Conservation (phyloP, 345 rosid genomes). For the Eucalyptus marginata region DNA sequence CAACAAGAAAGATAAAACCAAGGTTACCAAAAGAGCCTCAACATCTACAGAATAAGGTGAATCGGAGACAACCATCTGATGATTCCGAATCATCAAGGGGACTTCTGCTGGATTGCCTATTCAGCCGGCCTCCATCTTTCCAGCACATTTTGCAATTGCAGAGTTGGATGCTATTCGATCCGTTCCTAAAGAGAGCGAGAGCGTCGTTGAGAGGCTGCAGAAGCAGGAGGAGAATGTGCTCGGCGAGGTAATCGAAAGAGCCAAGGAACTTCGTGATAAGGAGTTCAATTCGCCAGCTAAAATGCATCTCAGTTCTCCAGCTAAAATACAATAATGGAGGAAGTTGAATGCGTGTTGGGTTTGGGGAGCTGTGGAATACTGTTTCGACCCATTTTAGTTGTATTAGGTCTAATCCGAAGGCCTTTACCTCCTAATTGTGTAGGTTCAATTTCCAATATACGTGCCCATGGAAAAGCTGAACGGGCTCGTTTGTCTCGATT, state of each 20-base stretch:
- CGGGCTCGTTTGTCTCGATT: too few relatives aligned
- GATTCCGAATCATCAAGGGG: constrained; percentile 3
- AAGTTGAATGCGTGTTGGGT: too few relatives aligned
- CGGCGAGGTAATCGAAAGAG: constrained; percentile 61
- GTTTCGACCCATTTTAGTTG: too few relatives aligned
- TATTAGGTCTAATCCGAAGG: too few relatives aligned
- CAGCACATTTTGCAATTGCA: constrained; percentile 14
- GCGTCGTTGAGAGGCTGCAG: constrained; percentile 51
- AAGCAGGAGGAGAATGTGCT: constrained; percentile 60
- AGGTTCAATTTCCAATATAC: background rate
- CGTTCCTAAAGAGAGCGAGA: constrained; percentile 56
- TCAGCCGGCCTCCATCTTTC: constrained; percentile 32
- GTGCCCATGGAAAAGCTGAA: too few relatives aligned
- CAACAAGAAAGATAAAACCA: constrained; percentile 30
- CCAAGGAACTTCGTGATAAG: constrained; percentile 68
- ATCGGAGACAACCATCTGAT: constrained; percentile 21
- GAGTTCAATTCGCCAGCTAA: constrained; percentile 32
- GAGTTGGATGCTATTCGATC: constrained; percentile 68
- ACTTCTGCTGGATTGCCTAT: constrained; percentile 28
- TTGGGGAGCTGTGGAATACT: too few relatives aligned
- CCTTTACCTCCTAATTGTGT: too few relatives aligned
- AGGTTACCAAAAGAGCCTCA: constrained; percentile 23
- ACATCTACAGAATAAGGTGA: constrained; percentile 19
- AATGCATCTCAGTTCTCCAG: background rate
- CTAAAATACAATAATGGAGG: background rate